A percentile compares a stretch with the other conserved stretches of the same genome.
Conservation (phyloP, 2,329 filamentous ascomycete genomes). For the Alternaria panax region DNA sequence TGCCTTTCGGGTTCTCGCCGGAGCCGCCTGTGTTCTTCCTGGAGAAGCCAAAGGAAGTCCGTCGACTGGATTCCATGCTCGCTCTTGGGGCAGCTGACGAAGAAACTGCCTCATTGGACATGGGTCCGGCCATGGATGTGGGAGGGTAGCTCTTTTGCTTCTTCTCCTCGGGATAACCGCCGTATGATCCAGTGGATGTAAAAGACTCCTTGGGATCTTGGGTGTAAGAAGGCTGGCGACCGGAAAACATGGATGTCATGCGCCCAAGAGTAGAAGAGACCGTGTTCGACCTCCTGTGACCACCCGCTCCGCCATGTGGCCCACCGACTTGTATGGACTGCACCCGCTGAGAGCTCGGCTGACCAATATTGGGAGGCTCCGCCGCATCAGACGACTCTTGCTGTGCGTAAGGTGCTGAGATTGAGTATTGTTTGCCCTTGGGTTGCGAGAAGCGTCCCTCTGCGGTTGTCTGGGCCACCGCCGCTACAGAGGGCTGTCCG, state of each 20-base stretch:
- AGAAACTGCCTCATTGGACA: slow-evolving; percentile 62
- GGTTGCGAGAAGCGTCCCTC: slow-evolving; percentile 88
- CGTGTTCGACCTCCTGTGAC: slow-evolving; percentile 71
- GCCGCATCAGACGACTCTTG: slow-evolving; percentile 43
- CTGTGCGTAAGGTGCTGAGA: slow-evolving; percentile 71
- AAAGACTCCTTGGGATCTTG: slow-evolving; percentile 42
- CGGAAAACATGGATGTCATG: slow-evolving; percentile 81
- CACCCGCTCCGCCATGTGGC: slow-evolving; percentile 41
- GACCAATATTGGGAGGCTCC: slow-evolving; percentile 61
- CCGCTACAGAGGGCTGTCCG: slow-evolving; percentile 84
- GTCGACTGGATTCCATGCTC: slow-evolving; percentile 58
- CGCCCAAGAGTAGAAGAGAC: slow-evolving; percentile 80
- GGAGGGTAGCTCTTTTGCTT: slow-evolving; percentile 81
- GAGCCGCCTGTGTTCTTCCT: slow-evolving; percentile 54
- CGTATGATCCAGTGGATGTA: slow-evolving; percentile 56
- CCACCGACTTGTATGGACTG: slow-evolving; percentile 58
- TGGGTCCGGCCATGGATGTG: slow-evolving; percentile 83
- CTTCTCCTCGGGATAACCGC: slow-evolving; percentile 53
- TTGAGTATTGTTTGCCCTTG: slow-evolving; percentile 72
- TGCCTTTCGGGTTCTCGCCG: slow-evolving; percentile 48
- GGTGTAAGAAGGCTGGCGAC: slow-evolving; percentile 48
- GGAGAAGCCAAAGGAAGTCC: slow-evolving; percentile 60
- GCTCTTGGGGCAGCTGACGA: slow-evolving; percentile 45
- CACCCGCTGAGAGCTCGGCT: slow-evolving; percentile 63
- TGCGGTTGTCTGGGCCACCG: slow-evolving; percentile 85